Evolutionary conservation across 352 stramenopile species (phyloP).

Genomic region (Pythium chondricola): DNA sequence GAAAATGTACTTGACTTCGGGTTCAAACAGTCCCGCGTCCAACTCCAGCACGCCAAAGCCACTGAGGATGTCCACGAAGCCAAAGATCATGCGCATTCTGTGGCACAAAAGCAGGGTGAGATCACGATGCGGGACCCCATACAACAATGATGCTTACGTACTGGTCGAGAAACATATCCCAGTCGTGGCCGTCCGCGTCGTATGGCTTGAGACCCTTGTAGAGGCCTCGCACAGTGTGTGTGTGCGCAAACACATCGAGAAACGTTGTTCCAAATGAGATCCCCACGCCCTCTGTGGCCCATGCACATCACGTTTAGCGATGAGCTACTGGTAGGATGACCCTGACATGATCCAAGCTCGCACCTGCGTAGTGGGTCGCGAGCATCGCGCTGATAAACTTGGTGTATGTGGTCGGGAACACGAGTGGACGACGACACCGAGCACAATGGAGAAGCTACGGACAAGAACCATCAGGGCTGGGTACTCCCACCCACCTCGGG

Average conservation of each 20-base stretch:
- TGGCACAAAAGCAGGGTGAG: background rate
- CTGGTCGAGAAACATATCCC: constrained; percentile 67
- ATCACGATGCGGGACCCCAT: constrained; percentile 6
- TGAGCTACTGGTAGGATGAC: background rate
- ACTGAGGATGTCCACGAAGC: constrained; percentile 68
- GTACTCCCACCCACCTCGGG: too few relatives aligned
- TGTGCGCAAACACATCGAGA: constrained; percentile 72
- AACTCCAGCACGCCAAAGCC: constrained; percentile 73
- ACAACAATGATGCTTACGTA: constrained; percentile 26
- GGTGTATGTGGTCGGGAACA: constrained; percentile 70
- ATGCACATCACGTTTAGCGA: background rate
- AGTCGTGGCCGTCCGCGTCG: constrained; percentile 53
- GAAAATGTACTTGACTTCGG: constrained; percentile 69
- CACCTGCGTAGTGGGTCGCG: constrained; percentile 69
- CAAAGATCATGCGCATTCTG: constrained; percentile 81
- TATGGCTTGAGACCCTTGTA: constrained; percentile 74
- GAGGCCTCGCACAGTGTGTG: constrained; percentile 44
- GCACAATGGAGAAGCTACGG: constrained; percentile 27
- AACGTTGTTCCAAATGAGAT: constrained; percentile 60
- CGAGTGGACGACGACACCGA: constrained; percentile 47
- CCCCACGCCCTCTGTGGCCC: constrained; percentile 52
- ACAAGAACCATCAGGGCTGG: background rate
- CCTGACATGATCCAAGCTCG: background rate
- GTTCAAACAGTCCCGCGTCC: constrained; percentile 55
- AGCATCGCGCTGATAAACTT: constrained; percentile 73